These are phyloP conservation scores for Obba rivulosa DNA, from an alignment of 768 basidiomycete genomes.

Conservation along the genomic window DNA sequence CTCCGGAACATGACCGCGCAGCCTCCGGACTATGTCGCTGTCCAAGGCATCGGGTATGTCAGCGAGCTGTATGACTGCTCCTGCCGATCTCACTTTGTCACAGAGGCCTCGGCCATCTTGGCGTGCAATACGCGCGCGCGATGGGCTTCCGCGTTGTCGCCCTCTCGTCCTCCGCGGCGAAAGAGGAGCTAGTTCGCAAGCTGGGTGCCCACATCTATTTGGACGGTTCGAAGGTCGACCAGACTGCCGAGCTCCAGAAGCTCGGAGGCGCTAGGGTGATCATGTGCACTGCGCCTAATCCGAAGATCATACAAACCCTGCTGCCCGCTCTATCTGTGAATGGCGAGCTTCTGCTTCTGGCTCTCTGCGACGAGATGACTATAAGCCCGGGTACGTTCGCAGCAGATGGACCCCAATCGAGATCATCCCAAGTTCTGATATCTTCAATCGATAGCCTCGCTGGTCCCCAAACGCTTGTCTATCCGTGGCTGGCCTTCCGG, in stretches of 20 bases:
- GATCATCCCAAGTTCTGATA: not conserved
- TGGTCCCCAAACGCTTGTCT: slow-evolving; percentile 19
- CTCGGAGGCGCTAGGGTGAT: slow-evolving; percentile 33
- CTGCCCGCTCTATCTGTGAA: slow-evolving; percentile 14
- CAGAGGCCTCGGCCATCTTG: slow-evolving; percentile 29
- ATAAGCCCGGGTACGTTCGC: slow-evolving; percentile 11
- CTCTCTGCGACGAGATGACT: slow-evolving; percentile 12
- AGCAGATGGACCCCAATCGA: not conserved
- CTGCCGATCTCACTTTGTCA: not conserved
- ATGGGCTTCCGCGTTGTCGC: slow-evolving; percentile 33
- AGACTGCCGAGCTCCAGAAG: slow-evolving; percentile 25
- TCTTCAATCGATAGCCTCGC: slow-evolving; percentile 4
- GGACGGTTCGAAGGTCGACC: slow-evolving; percentile 22
- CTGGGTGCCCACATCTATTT: slow-evolving; percentile 36
- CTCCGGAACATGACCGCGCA: slow-evolving; percentile 24
- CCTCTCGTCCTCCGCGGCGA: slow-evolving; percentile 25
- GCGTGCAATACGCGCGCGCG: slow-evolving; percentile 25
- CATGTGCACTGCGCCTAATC: slow-evolving; percentile 26
- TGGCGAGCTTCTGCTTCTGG: slow-evolving; percentile 19
- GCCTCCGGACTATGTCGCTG: slow-evolving; percentile 32
- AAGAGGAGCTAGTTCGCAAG: slow-evolving; percentile 26
- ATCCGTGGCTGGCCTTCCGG: slow-evolving; percentile 23
- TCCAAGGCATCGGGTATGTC: slow-evolving; percentile 31
- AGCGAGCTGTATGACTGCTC: not conserved
- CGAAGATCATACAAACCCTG: slow-evolving; percentile 10